These are phyloP conservation scores for Clarireedia monteithiana DNA, from an alignment of 2,329 filamentous ascomycete genomes.

Conservation along the genomic window DNA sequence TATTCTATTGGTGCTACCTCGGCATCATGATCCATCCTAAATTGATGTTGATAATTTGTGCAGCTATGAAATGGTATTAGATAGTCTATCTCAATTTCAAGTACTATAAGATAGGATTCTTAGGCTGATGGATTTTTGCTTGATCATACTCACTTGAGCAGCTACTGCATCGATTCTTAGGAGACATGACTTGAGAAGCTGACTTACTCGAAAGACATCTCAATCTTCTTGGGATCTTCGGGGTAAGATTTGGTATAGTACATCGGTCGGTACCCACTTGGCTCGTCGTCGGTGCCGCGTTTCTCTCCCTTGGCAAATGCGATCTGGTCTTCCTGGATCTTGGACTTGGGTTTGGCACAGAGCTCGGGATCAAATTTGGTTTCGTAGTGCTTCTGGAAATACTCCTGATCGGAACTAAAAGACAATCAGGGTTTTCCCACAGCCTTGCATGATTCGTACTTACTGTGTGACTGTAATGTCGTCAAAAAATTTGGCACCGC, in stretches of 20 bases:
- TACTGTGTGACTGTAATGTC: conserved; percentile 62
- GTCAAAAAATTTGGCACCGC: conserved; percentile 62
- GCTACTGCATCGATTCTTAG: not conserved
- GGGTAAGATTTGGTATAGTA: conserved; percentile 56
- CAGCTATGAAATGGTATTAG: conserved; percentile 31
- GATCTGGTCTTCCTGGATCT: conserved; percentile 34
- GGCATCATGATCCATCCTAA: conserved; percentile 34
- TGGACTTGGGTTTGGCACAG: conserved; percentile 39
- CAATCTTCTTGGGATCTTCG: conserved; percentile 47
- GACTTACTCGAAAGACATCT: conserved; percentile 58
- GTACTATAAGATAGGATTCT: not conserved
- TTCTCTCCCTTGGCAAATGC: conserved; percentile 37
- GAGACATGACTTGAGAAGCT: not conserved
- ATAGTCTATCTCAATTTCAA: no score
- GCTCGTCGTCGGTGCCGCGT: conserved; percentile 44
- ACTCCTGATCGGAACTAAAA: conserved; percentile 44
- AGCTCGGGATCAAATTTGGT: conserved; percentile 46
- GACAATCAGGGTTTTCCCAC: not conserved
- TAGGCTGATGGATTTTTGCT: not conserved
- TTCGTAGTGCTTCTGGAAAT: conserved; percentile 63
- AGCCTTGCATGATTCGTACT: not conserved
- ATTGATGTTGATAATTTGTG: conserved; percentile 68
- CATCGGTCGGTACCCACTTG: conserved; percentile 51
- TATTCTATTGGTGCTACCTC: not conserved
- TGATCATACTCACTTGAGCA: not conserved